Conservation (phyloP, 2,329 filamentous ascomycete genomes). For the Didymellaceae sp. region DNA sequence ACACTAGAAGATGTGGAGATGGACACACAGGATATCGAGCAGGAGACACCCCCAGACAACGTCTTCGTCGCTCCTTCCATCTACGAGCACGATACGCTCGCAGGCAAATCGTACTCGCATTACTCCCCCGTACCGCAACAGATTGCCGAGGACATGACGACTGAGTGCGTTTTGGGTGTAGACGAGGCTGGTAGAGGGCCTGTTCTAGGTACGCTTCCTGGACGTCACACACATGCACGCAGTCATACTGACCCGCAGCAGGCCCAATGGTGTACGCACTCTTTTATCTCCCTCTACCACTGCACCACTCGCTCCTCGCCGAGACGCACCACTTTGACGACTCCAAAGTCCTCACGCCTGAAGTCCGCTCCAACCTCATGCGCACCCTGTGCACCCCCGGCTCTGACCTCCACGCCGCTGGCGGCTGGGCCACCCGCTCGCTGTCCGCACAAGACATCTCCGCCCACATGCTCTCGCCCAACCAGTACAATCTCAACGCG, state of each 20-base stretch:
- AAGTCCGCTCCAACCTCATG: slow-evolving; percentile 77
- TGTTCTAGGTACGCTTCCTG: slow-evolving; percentile 71
- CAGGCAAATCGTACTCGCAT: slow-evolving; percentile 57
- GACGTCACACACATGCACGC: background rate
- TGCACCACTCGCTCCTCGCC: slow-evolving; percentile 75
- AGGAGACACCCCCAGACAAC: slow-evolving; percentile 43
- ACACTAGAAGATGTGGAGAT: slow-evolving; percentile 39
- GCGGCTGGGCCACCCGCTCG: slow-evolving; percentile 83
- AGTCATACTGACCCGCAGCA: slow-evolving; percentile 47
- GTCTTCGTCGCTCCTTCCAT: slow-evolving; percentile 59
- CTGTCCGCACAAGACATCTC: slow-evolving; percentile 86
- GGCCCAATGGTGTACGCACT: slow-evolving; percentile 71
- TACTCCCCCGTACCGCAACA: slow-evolving; percentile 53
- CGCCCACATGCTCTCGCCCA: slow-evolving; percentile 74
- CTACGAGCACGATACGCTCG: slow-evolving; percentile 46
- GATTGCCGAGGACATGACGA: slow-evolving; percentile 52
- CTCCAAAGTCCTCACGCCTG: slow-evolving; percentile 86
- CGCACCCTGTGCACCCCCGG: slow-evolving; percentile 71
- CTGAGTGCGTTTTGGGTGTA: slow-evolving; percentile 80
- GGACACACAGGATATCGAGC: slow-evolving; percentile 45
- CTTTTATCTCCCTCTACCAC: slow-evolving; percentile 73
- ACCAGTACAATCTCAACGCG: slow-evolving; percentile 87
- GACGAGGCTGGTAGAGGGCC: slow-evolving; percentile 94
- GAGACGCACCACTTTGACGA: slow-evolving; percentile 88
- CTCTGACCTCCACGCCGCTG: slow-evolving; percentile 65